These are phyloP conservation scores for Russula sp. DNA, from an alignment of 768 basidiomycete genomes.

Conservation along the genomic window DNA sequence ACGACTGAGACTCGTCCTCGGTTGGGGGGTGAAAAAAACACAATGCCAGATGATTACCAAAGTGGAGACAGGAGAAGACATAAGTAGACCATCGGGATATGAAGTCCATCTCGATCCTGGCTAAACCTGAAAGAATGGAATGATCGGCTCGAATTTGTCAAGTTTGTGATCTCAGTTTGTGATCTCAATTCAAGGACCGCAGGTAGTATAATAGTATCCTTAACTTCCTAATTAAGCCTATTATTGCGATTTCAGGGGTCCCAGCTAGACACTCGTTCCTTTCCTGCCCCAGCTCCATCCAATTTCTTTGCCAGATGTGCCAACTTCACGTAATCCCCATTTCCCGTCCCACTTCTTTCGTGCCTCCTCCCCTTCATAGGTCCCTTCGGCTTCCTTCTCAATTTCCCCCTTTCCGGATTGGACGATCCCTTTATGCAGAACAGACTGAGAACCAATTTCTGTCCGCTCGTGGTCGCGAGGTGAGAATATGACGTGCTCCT, in stretches of 20 bases:
- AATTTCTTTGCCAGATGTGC: conserved; percentile 2
- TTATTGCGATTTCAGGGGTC: not conserved
- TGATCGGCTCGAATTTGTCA: no score
- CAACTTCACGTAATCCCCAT: conserved; percentile 25
- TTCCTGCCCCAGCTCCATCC: conserved; percentile 22
- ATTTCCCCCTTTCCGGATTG: conserved; percentile 1
- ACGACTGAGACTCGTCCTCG: not conserved
- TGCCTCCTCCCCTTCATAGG: not conserved
- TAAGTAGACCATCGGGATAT: not conserved
- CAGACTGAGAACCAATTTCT: conserved; percentile 9
- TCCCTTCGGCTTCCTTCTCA: not conserved
- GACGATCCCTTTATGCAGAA: not conserved
- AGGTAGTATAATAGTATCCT: no score
- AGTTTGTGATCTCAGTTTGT: no score
- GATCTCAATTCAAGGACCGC: no score
- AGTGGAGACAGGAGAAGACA: not conserved
- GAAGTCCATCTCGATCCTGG: not conserved
- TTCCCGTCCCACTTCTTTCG: conserved; percentile 22
- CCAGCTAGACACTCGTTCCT: not conserved
- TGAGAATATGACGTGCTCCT: conserved; percentile 28
- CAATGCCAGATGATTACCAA: not conserved
- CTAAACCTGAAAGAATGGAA: not conserved
- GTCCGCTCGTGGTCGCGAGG: conserved; percentile 19
- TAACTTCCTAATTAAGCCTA: no score
- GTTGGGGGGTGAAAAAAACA: not conserved